These are phyloP conservation scores for Trichophaea hybrida DNA, from an alignment of 2,329 filamentous ascomycete genomes.

Conservation along the genomic window DNA sequence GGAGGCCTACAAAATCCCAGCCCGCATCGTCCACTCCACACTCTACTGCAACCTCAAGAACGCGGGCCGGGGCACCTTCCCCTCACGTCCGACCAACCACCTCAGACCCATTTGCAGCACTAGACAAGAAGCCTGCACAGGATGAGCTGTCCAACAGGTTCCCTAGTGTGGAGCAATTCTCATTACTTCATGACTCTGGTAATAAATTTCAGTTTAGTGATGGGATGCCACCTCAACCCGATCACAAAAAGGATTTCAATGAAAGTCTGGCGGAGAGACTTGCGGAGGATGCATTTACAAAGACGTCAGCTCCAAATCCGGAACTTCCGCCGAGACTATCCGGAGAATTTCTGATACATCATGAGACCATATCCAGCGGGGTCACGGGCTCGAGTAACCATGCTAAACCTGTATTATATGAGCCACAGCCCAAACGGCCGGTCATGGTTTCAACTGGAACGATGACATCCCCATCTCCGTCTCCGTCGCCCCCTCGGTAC, in stretches of 20 bases:
- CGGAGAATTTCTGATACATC: conserved; percentile 5
- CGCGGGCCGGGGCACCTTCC: conserved; percentile 43
- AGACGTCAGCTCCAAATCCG: conserved; percentile 28
- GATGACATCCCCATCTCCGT: conserved; percentile 51
- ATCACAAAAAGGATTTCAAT: conserved; percentile 40
- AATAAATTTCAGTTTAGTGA: conserved; percentile 69
- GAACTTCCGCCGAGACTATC: neutral
- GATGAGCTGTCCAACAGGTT: conserved; percentile 80
- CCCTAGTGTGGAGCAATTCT: conserved; percentile 84
- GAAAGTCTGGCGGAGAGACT: conserved; percentile 60
- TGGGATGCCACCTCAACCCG: conserved; percentile 34
- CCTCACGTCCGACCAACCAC: conserved; percentile 49
- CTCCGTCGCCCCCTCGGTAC: conserved; percentile 34
- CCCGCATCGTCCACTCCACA: conserved; percentile 32
- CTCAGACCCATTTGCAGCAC: conserved; percentile 76
- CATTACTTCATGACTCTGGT: conserved; percentile 71
- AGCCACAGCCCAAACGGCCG: conserved; percentile 38
- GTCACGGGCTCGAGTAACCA: conserved; percentile 28
- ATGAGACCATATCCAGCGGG: conserved; percentile 11
- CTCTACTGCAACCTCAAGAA: conserved; percentile 37
- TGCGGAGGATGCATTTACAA: conserved; percentile 69
- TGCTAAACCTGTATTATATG: conserved; percentile 27
- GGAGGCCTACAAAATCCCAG: conserved; percentile 47
- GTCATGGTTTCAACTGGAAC: conserved; percentile 58
- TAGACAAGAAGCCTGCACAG: conserved; percentile 49